These are phyloP conservation scores for Sarocladiaceae sp. DNA, from an alignment of 2,329 filamentous ascomycete species.

Conservation along the genomic window DNA sequence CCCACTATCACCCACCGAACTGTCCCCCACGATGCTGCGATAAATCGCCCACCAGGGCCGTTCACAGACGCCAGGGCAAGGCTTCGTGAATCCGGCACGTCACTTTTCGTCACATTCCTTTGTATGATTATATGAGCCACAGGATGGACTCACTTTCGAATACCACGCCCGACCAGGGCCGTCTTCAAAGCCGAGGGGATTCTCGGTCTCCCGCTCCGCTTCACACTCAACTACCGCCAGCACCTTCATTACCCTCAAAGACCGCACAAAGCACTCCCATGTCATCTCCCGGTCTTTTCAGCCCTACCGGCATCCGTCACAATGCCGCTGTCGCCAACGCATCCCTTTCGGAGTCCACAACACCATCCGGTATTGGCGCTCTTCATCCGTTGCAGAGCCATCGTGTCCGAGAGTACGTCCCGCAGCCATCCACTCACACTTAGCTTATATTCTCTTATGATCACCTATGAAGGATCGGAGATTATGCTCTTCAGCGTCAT, in stretches of 20 bases:
- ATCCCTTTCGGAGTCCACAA: constrained; percentile 49
- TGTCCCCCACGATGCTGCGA: constrained; percentile 7
- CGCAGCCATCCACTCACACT: constrained; percentile 1
- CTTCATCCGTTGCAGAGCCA: constrained; percentile 69
- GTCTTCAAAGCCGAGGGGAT: neutral
- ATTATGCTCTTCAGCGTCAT: no score
- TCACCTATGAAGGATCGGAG: no score
- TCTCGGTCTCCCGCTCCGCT: constrained; percentile 7
- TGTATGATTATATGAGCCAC: neutral
- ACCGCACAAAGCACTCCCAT: constrained; percentile 54
- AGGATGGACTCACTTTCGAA: neutral
- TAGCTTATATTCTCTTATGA: no score
- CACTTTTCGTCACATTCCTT: neutral
- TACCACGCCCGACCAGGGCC: neutral
- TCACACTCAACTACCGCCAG: constrained; percentile 26
- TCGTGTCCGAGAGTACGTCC: constrained; percentile 70
- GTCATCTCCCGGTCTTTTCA: constrained; percentile 60
- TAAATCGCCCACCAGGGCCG: constrained; percentile 8
- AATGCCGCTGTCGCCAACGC: constrained; percentile 32
- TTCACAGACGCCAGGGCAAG: constrained; percentile 3
- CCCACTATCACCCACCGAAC: constrained; percentile 7
- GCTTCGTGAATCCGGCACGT: constrained; percentile 6
- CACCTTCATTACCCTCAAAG: constrained; percentile 38
- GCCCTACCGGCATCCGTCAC: constrained; percentile 41
- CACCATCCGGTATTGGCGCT: constrained; percentile 46